phyloP scores from a whole-genome alignment of 805 yeast genomes.

The Lachancea sp. region DNA sequence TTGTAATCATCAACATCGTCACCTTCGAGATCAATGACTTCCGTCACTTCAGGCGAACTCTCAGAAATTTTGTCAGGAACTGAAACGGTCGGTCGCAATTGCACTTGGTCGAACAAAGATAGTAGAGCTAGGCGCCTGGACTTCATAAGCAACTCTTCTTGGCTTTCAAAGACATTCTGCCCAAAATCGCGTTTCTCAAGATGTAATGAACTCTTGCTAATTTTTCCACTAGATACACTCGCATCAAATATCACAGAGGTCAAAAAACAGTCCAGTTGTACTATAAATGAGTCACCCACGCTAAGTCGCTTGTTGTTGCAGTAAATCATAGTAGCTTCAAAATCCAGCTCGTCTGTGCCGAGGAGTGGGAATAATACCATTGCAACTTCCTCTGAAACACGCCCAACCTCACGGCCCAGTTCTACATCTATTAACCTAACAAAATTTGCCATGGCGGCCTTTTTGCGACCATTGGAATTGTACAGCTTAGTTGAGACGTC shows the following conservation, averaged over 20 bases:
- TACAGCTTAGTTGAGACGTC: constrained; percentile 20
- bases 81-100: constrained; percentile 18
- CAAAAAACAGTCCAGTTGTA: constrained; percentile 64
- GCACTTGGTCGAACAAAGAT: constrained; percentile 47
- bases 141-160: constrained; percentile 45
- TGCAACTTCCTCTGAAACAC: constrained; percentile 67
- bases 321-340: constrained; percentile 52
- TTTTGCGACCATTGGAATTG: constrained; percentile 21
- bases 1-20: constrained; percentile 26
- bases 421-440: constrained; percentile 30
- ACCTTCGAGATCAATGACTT: constrained; percentile 33
- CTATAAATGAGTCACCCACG: constrained; percentile 68
- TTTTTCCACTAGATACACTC: not conserved
- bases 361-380: constrained; percentile 54
- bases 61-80: constrained; percentile 8
- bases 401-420: constrained; percentile 57
- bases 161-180: constrained; percentile 40
- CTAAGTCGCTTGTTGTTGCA: constrained; percentile 50
- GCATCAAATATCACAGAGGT: constrained; percentile 31
- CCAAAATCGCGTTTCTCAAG: constrained; percentile 10
- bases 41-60: constrained; percentile 11
- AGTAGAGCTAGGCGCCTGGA: constrained; percentile 51
- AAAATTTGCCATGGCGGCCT: constrained; percentile 28
- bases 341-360: constrained; percentile 46
- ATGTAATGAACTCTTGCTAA: not conserved